Evolutionary conservation across 768 basidiomycete genomes (phyloP).

Genomic region (Auriscalpium vulgare): DNA sequence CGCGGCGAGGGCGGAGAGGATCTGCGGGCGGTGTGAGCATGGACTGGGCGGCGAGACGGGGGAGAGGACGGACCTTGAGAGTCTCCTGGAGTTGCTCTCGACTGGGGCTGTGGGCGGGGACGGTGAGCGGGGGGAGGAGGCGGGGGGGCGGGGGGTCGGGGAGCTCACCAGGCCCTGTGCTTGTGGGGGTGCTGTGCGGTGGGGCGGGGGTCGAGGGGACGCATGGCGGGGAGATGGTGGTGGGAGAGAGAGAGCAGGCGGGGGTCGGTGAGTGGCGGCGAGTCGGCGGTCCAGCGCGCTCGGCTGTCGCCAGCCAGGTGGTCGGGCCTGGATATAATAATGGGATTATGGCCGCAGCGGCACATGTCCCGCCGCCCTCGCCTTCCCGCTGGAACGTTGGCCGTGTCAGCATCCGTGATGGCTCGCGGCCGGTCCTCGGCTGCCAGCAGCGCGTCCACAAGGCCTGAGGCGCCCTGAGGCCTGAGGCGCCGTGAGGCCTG

Average conservation of each 20-base stretch:
- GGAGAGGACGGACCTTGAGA: constrained; percentile 27
- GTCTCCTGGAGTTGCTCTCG: constrained; percentile 28
- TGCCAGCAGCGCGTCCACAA: too few species aligned
- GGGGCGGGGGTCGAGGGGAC: background rate
- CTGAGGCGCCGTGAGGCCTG: too few species aligned
- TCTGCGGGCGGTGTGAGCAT: constrained; percentile 3
- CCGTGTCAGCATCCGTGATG: too few species aligned
- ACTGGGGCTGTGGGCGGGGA: background rate
- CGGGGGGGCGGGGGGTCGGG: background rate
- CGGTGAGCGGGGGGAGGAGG: background rate
- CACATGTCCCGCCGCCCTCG: too few species aligned
- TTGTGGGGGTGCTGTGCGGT: background rate
- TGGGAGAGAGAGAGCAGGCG: constrained; percentile 18
- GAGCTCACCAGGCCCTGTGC: too few species aligned
- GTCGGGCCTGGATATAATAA: too few species aligned
- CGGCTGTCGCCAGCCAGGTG: too few species aligned
- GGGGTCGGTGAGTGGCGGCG: constrained; percentile 16
- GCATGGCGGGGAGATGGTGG: constrained; percentile 9
- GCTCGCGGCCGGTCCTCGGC: too few species aligned
- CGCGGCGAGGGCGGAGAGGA: constrained; percentile 31
- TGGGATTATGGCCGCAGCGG: too few species aligned
- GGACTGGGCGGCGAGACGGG: background rate
- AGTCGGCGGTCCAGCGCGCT: too few species aligned
- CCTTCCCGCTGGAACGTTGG: too few species aligned
- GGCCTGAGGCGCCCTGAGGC: too few species aligned